phyloP scores from a whole-genome alignment of 192 early-diverging fungal genomes.

The Gonapodya sp. region DNA sequence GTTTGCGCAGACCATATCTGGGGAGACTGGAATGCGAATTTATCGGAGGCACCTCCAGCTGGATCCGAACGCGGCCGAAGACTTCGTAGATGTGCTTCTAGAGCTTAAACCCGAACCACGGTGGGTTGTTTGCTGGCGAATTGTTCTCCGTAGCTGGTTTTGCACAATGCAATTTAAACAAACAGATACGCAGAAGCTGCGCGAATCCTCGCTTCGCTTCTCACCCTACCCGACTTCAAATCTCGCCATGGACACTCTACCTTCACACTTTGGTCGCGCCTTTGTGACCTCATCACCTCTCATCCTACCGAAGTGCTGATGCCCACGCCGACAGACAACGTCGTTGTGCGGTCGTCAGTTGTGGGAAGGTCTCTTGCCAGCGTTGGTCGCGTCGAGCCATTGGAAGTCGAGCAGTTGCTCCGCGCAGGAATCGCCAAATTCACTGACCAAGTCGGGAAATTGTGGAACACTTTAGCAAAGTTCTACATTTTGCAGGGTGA shows the following conservation, averaged over 20 bases:
- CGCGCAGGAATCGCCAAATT: constrained; percentile 74
- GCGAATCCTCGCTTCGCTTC: constrained; percentile 48
- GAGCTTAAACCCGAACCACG: constrained; percentile 25
- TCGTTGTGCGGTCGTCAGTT: constrained; percentile 21
- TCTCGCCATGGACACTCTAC: constrained; percentile 50
- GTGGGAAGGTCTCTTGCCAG: constrained; percentile 11
- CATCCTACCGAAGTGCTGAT: constrained; percentile 53
- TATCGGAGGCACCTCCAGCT: constrained; percentile 78
- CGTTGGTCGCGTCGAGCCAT: constrained; percentile 27
- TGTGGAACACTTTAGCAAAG: constrained; percentile 77
- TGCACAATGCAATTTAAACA: constrained; percentile 25
- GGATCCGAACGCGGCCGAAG: constrained; percentile 68
- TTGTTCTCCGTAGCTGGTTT: background rate
- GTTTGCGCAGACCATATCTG: constrained; percentile 69
- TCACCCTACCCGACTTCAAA: constrained; percentile 65
- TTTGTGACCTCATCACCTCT: constrained; percentile 68
- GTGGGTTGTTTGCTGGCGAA: background rate
- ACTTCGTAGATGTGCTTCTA: constrained; percentile 62
- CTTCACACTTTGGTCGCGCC: constrained; percentile 69
- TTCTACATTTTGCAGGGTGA: constrained; percentile 66
- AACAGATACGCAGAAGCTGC: constrained; percentile 71
- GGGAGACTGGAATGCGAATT: constrained; percentile 69
- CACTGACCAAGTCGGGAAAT: constrained; percentile 73
- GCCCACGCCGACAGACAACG: constrained; percentile 26
- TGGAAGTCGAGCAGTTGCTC: constrained; percentile 73